These are phyloP conservation scores for Hypoxylon sp. DNA, from an alignment of 2,329 filamentous ascomycete genomes.

Conservation along the genomic window DNA sequence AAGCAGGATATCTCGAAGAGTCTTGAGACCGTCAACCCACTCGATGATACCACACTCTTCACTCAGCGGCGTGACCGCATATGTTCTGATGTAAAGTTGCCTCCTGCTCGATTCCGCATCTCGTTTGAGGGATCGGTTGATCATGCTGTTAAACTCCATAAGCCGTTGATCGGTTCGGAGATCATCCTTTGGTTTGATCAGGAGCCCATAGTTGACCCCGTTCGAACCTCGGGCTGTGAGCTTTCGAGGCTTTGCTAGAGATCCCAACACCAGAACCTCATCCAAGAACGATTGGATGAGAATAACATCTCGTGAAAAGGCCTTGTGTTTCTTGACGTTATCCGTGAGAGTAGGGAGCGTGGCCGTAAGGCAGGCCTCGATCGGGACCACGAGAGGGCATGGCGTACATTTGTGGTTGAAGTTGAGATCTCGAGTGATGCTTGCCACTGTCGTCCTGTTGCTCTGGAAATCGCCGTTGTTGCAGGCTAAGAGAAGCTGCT, in stretches of 20 bases:
- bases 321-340: constrained; percentile 80
- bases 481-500: constrained; percentile 84
- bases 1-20: constrained; percentile 90
- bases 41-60: constrained; percentile 98
- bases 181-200: constrained; percentile 99
- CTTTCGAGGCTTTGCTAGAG: constrained; percentile 91
- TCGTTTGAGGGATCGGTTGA: constrained; percentile 92
- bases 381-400: constrained; percentile 87
- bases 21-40: constrained; percentile 97
- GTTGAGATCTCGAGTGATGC: constrained; percentile 79
- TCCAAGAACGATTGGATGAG: constrained; percentile 86
- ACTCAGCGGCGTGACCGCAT: constrained; percentile 95
- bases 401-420: constrained; percentile 90
- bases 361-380: constrained; percentile 85
- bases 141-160: constrained; percentile 99
- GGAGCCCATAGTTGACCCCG: constrained; percentile 86
- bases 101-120: constrained; percentile 91
- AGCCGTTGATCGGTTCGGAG: constrained; percentile 96
- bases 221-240: constrained; percentile 90
- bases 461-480: constrained; percentile 79
- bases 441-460: constrained; percentile 76
- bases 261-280: constrained; percentile 89
- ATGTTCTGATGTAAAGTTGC: constrained; percentile 95
- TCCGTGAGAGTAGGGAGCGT: constrained; percentile 82
- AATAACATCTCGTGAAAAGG: constrained; percentile 87